These are phyloP conservation scores for Diplodia corticola DNA, from an alignment of 2,329 filamentous ascomycete species.

Conservation along the genomic window DNA sequence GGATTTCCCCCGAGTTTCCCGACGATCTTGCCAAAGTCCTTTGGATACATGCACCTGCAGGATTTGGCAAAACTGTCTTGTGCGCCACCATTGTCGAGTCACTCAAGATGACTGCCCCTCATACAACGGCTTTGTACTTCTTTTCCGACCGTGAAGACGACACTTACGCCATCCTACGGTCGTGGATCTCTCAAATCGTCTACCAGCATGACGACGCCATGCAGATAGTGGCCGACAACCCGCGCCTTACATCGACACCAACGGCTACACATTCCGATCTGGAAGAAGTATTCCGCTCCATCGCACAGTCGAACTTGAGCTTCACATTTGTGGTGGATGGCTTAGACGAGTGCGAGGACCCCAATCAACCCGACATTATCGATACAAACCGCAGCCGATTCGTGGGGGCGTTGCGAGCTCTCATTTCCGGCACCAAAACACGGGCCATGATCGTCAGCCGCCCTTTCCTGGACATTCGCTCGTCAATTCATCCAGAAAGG, in stretches of 20 bases:
- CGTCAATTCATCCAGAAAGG: background rate
- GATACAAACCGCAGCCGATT: background rate
- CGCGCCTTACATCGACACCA: background rate
- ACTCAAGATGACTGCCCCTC: background rate
- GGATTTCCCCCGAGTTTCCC: background rate
- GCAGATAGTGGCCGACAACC: background rate
- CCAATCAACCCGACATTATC: background rate
- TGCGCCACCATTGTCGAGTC: background rate
- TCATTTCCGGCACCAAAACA: background rate
- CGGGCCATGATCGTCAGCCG: background rate
- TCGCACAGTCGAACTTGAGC: background rate
- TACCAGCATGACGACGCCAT: background rate
- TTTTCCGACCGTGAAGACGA: background rate
- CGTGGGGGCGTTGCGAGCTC: background rate
- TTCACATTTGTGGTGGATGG: background rate
- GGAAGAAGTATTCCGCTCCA: background rate
- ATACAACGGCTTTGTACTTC: background rate
- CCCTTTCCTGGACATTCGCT: background rate
- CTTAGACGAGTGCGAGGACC: background rate
- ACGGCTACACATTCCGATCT: background rate
- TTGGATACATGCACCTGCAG: background rate
- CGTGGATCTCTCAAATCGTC: background rate
- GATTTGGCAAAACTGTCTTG: background rate
- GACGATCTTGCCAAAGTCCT: background rate
- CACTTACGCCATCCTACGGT: background rate